Evolutionary conservation across 495 filamentous ascomycete genomes (phyloP).

Genomic region (Lichina pygmaea): DNA sequence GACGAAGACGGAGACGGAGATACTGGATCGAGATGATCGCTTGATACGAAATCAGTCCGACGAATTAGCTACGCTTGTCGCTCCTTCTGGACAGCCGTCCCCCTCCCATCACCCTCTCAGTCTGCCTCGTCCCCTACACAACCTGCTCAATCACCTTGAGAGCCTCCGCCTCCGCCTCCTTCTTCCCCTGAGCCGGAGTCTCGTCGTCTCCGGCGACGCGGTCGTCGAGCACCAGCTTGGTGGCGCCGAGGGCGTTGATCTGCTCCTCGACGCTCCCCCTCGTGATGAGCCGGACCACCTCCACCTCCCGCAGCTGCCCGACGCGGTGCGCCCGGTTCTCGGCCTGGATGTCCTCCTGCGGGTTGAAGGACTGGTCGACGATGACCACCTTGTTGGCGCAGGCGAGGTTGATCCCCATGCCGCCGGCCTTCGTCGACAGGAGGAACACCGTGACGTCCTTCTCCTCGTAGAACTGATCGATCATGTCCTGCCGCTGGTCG

Average conservation of each 20-base stretch:
- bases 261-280: conserved; percentile 76
- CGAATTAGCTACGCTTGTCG: no score
- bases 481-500: conserved; percentile 53
- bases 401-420: conserved; percentile 82
- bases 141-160: neutral
- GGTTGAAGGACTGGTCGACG: conserved; percentile 87
- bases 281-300: conserved; percentile 61
- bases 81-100: no score
- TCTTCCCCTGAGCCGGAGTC: conserved; percentile 8
- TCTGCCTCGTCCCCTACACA: no score
- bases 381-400: conserved; percentile 94
- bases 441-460: conserved; percentile 69
- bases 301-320: conserved; percentile 70
- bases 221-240: conserved; percentile 77
- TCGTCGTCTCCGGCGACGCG: conserved; percentile 39
- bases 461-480: conserved; percentile 62
- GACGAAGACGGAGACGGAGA: no score
- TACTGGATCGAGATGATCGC: no score
- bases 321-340: conserved; percentile 92
- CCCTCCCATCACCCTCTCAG: no score
- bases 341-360: conserved; percentile 86
- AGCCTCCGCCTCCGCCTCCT: conserved; percentile 22
- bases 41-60: no score
- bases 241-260: conserved; percentile 66
- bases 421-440: conserved; percentile 76